Base-by-base conservation (phyloP, 768 basidiomycete genomes). In the Albatrellus ellisii region DNA sequence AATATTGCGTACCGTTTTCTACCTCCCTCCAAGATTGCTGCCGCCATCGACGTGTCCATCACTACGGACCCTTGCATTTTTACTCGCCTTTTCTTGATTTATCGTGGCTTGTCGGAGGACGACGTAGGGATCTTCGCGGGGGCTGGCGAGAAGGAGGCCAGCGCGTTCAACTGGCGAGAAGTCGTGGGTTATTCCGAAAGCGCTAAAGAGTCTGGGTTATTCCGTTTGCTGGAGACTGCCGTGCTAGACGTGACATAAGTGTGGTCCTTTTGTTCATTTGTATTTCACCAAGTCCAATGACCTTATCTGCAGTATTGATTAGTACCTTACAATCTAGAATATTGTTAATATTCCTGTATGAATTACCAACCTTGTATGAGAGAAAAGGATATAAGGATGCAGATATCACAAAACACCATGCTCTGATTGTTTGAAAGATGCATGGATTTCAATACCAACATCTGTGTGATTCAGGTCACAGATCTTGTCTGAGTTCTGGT, bases 1-100 rank as follows among this genome's bases (percentile, higher is more conserved):
- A 88, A 90, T 59, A 85, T 90, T 47, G 87, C 86, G 15, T 90
- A 89, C 56, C 78, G 87, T n/a, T 88, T 90, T 59, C 70, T 90
- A 47, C 72, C 77, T 7, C 87, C 84, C 5, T 65, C 68, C 45
- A 80, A 75, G 52, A 82, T 90, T 33, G 82, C 85, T 5, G 76
- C 83, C 2, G 87, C 87, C n/a, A 73, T 90, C 43, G 87, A 90
- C 55, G 83, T 90, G 47, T 77, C 79, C 1, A 77, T 90, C n/a
- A 81, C 83, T 0, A 68, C 73, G 9, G 82, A 87, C 39, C 77
- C 80, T 18, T 87, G 84, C 54, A 65, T 81, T 44, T 88, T 86
- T 57, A 89, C 82, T 6, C 77, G 87, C 24, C 62, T 90, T 18
- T 90, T 90, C 66, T 70, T 90, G 44, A 86, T 90, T 59, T 88